Base-by-base conservation (phyloP, 352 stramenopile species). In the Phytophthora europaea region DNA sequence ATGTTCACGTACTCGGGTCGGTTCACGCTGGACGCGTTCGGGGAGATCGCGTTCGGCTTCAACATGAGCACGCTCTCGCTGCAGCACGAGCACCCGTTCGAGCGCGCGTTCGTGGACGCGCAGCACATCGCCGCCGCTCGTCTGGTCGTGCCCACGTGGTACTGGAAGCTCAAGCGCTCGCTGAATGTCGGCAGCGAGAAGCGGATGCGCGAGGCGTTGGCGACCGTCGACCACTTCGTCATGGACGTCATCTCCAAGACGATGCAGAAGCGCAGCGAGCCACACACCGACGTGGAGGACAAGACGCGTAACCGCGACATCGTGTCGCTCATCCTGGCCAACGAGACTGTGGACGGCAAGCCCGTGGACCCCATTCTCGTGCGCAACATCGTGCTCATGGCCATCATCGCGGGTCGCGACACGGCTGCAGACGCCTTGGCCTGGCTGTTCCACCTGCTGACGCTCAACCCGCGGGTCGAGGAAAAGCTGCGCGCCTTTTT, bases 401-500 rank as follows among this genome's bases (percentile, higher is more conserved):
- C 91, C 9, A 59, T 96, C 16, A 76, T 92, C 28, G 90, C 86
- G 15, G 90, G 90, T 9, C 75, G 85, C 13, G 86, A 95, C 68
- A 95, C 88, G 8, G 88, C 88, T 2, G 74, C 74, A 0, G 70
- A 81, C 18, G 65, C 64, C 0, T 23, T 81, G 6, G 65, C 61
- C 12, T 81, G 74, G 74, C 57, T 80, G 9, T 80, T 78, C 31
- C 87, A 89, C 59, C 51, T 88, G 52, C 72, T 94, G 7, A 61
- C 61, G 9, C 76, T 77, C 22, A 78, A 93, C 50, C 87, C 82
- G 1, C 62, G 65, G 1, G 80, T 88, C 0, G 69, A 83, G 60
- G 23, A 70, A 0, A 83, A 82, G 16, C 40, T 87, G 12, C 67
- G 70, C 23, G 55, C 40, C 0, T 75, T 86, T 61, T 31, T 88